Evolutionary conservation across 192 early-diverging fungal genomes (phyloP), one percentile per base, ranked within the genome.

Genomic region (Backusella luteola): DNA sequence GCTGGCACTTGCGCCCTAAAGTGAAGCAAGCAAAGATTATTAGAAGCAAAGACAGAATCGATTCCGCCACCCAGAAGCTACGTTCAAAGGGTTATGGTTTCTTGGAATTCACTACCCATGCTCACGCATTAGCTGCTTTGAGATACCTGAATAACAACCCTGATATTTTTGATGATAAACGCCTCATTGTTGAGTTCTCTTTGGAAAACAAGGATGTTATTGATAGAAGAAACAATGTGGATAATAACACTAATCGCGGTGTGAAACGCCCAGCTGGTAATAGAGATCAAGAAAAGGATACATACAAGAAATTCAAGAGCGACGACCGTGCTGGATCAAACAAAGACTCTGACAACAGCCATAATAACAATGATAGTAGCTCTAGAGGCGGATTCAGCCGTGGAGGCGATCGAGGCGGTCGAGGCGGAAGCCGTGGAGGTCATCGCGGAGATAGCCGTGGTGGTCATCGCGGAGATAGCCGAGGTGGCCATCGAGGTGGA

Each of bases 21-120:
- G 77, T 94, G 7, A 86, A 83, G 76, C 92, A 97, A 84, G 92
- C 92, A 66, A 97, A 97, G 85, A 86, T 97, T 68, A 85, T 97
- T 52, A 87, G 90, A 23, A 90, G 89, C 44, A 90, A 89, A 68
- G 94, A 94, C 75, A 88, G 94, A 49, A 85, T 96, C 23, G 97
- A 99, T 80, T 80, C 85, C 2, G 81, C 73, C 9, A 92, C 93
- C 1, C 88, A 93, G 42, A 83, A 90, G 76, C 77, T 84, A 17
- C 88, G 91, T 35, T 92, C 90, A 73, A 94, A 94, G 81, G 96
- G 97, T 53, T 98, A 93, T 74, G 96, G 94, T 38, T 99, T 99
- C 87, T 84, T 99, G 80, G 97, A 99, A 84, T 98, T 94, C 77
- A 86, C 76, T 32, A 85, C 85, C 9, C 96, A 99, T 78, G 87